Evolutionary conservation across 768 basidiomycete genomes (phyloP), one percentile per base, ranked within the genome.

Genomic region (Pholiota conissans): DNA sequence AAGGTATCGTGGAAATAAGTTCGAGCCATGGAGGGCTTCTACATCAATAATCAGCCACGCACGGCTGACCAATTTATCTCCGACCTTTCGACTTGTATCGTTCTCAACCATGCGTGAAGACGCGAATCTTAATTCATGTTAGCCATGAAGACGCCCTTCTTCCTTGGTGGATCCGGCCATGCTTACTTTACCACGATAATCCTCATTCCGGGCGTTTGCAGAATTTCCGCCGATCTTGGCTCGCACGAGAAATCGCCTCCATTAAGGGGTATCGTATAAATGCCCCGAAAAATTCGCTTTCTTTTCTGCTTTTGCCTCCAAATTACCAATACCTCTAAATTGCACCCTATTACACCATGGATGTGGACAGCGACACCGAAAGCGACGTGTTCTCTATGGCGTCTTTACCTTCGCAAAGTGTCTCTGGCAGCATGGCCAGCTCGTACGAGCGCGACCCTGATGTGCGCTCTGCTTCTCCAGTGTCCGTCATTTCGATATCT

Each of bases 401-500:
- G 37, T 79, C 81, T 32, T 64, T 76, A 22, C 70, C 76, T 35
- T 64, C 69, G 6, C 75, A 78, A 61, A 76, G 71, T 61, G 53
- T 69, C 1, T 61, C 75, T 5, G 72, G 69, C 28, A 81, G 77
- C 49, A 61, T 67, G 8, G 73, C 62, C 11, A 72, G 76, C 65
- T 85, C 89, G 14, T 74, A 78, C 51, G 84, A 84, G 63, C 62
- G 67, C 45, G 64, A 65, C 52, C 55, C 55, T 18, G 86, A 85
- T 1, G 82, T 83, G 77, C 86, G 85, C 50, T 86, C 87, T 9
- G 70, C 67, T 1, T 90, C 90, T 3, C 89, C 90, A 2, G 71
- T 73, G 11, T 91, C 90, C 24, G 80, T 92, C 7, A 78, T 82
- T 65, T 90, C 89, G 0, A 67, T 90, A 66, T 85, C 86, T 0